Base-by-base conservation (phyloP, 2,329 filamentous ascomycete species). In the Elsinoe perseae region DNA sequence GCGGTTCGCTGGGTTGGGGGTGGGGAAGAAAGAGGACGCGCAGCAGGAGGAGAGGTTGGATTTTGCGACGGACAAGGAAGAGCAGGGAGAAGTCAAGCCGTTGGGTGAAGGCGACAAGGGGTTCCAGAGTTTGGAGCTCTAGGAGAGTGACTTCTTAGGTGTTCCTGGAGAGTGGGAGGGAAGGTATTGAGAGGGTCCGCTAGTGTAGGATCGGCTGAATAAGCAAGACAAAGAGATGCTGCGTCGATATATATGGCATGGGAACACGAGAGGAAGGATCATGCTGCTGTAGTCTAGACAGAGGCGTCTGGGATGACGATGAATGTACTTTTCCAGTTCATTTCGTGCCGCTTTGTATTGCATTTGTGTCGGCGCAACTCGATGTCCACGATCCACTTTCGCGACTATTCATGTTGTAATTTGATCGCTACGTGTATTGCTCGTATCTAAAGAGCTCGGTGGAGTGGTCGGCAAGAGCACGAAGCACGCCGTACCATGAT, bases 1-100 rank as follows among this genome's bases (percentile, higher is more conserved):
- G 18, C 63, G 64, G 55, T 58, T 68, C 36, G 54, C 58, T 43
- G 43, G 62, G 42, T 60, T 66, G 60, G 64, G 62, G 36, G 60
- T 69, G 14, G 56, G 54, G n/a, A 59, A 61, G 28, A 25, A 42
- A 25, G 28, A 21, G 23, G 27, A 14, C 2, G 53, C n/a, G 38
- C 21, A 6, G 14, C 25, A 23, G 27, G 53, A 43, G 30, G 52
- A 46, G 53, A 56, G 28, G 16, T 27, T 56, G 42, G 53, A 46
- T 27, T 48, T 56, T 25, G 34, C 25, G 7, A 7, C n/a, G 8
- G 53, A 27, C n/a, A n/a, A n/a, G 8, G 40, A 30, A 18, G 38
- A 16, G 40, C 1, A 5, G 40, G 23, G 28, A 25, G 53, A 56
- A 8, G 53, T 46, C 2, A 48, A 40, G 53, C 53, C 53, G 1